Percentiles rank a stretch among this genome's conserved stretches.
Evolutionary conservation across 352 stramenopile genomes (phyloP).

Genomic region (Phytophthora idaei): DNA sequence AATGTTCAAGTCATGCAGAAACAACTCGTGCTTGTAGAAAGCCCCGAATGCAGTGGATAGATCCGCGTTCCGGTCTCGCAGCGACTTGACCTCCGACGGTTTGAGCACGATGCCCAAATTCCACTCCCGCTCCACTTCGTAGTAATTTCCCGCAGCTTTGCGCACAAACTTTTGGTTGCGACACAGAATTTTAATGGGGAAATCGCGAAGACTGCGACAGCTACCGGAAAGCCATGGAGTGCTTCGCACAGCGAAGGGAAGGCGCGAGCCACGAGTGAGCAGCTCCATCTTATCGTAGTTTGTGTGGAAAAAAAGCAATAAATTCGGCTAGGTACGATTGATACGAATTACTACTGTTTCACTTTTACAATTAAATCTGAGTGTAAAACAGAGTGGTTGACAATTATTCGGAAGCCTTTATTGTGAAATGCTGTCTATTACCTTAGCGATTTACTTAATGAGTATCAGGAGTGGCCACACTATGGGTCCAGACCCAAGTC

Average conservation of each 20-base stretch:
- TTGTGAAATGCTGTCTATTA: too few relatives aligned
- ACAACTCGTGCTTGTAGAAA: conserved; percentile 79
- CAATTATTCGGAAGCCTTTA: too few relatives aligned
- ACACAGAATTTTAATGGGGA: conserved; percentile 61
- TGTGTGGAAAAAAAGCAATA: too few relatives aligned
- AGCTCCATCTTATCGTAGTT: not conserved
- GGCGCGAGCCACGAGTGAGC: conserved; percentile 7
- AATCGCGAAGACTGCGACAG: conserved; percentile 52
- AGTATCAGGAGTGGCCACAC: too few relatives aligned
- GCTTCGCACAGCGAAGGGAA: not conserved
- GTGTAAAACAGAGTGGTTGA: too few relatives aligned
- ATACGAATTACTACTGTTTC: too few relatives aligned
- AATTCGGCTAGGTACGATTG: too few relatives aligned
- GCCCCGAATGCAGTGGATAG: conserved; percentile 76
- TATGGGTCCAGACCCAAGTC: too few relatives aligned
- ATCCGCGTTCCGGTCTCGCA: conserved; percentile 69
- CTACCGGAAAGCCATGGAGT: conserved; percentile 13
- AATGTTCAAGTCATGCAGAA: conserved; percentile 80
- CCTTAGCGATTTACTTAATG: too few relatives aligned
- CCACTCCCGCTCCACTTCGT: conserved; percentile 78
- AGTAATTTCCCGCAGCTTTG: conserved; percentile 48
- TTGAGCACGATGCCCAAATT: conserved; percentile 73
- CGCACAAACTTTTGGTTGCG: conserved; percentile 73
- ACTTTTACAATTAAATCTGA: too few relatives aligned
- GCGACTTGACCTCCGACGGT: conserved; percentile 80